Conservation (phyloP, 2,329 filamentous ascomycete species). For the Colletotrichum horii region DNA sequence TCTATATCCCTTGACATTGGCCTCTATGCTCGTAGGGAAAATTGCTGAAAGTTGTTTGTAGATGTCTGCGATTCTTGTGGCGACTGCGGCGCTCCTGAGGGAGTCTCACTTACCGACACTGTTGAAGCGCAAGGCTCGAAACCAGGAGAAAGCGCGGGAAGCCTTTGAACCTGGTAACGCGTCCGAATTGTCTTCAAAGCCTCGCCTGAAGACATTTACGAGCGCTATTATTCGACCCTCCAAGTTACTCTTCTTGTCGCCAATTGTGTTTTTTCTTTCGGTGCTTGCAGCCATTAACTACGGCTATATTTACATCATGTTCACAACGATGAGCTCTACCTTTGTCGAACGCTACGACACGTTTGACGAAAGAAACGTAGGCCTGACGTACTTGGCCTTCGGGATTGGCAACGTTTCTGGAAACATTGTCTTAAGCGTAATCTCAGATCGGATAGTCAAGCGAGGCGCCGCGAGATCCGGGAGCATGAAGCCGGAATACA, state of each 20-base stretch:
- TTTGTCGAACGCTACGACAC: not conserved
- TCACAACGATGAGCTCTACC: not conserved
- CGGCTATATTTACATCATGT: not conserved
- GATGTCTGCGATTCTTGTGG: slow-evolving; percentile 45
- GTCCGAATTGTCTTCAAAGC: not conserved
- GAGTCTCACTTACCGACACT: not conserved
- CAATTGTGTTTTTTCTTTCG: not conserved
- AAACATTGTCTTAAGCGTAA: not conserved
- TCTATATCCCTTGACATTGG: slow-evolving; percentile 37
- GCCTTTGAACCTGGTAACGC: not conserved
- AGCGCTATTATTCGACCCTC: not conserved
- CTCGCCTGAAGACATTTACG: not conserved
- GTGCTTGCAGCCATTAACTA: not conserved
- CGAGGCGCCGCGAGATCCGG: not conserved
- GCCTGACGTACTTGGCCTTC: not conserved
- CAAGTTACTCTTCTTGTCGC: not conserved
- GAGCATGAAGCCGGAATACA: slow-evolving; percentile 23
- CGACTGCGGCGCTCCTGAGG: not conserved
- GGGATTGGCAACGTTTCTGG: not conserved
- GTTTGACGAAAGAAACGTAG: not conserved
- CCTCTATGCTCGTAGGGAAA: slow-evolving; percentile 43
- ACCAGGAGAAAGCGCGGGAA: not conserved
- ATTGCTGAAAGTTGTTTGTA: slow-evolving; percentile 19
- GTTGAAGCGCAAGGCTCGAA: not conserved
- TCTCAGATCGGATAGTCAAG: not conserved